Base-by-base conservation (phyloP, 495 filamentous ascomycete genomes). In the Penicillium odoratum region DNA sequence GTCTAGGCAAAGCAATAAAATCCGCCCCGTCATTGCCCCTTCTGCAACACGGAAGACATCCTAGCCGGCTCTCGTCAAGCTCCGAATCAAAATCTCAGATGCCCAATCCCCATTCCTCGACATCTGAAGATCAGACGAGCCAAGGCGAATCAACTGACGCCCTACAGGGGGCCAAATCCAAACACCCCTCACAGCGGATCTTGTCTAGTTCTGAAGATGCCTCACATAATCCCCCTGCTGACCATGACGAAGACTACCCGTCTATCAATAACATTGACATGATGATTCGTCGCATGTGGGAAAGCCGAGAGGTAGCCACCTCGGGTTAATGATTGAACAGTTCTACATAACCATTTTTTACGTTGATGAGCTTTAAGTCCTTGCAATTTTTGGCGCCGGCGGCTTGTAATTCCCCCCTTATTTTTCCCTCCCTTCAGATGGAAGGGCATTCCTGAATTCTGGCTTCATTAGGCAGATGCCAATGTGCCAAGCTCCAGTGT, bases 231-330 rank as follows among this genome's bases (percentile, higher is more conserved):
- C 36, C 56, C 18, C 40, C 58, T 5, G 61, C 42, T 8, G 70
- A 75, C 7, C 64, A 69, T n/a, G 67, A 69, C 5, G 73, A 70
- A 25, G 65, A 56, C 48, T 64, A 62, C 26, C 52, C 60, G 9
- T 43, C 43, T 6, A 55, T 69, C 5, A 66, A 59, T 44, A 73
- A 75, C 51, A 51, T 58, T 11, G 75, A 74, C 36, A 65, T 79
- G 68, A 72, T 79, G 73, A 66, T 79, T 42, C 77, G 77, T 48
- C 75, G 77, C 38, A 76, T 79, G 63, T 79, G 77, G 77, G 74
- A 79, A 33, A 78, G 72, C 57, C 75, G 77, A 42, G 74, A 78
- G 52, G 74, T 77, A 3, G 74, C 76, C 6, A 67, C 64, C 16
- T 72, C 70, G 15, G 68, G 72, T 36, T 79, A 45, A 56, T 47